Conservation (phyloP, 495 filamentous ascomycete genomes). For the Aspergillus incahuasiensis region DNA sequence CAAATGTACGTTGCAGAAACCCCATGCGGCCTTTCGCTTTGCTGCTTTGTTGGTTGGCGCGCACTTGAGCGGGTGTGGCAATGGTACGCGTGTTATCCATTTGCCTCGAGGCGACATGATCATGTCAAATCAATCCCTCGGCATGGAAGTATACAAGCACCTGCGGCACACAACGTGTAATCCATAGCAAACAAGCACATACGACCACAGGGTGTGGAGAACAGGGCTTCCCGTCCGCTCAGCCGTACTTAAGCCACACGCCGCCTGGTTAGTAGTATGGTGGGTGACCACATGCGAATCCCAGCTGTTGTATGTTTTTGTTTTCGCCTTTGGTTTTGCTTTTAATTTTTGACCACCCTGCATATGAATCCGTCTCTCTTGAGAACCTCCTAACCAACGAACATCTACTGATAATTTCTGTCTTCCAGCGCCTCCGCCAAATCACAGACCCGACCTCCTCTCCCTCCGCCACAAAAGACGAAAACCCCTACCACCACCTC, state of each 20-base stretch:
- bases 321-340: constrained; percentile 28
- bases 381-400: too few species aligned
- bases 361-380: too few species aligned
- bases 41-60: background rate
- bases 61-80: background rate
- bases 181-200: constrained; percentile 24
- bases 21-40: background rate
- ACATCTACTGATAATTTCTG: too few species aligned
- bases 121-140: too few species aligned
- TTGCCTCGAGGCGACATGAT: too few species aligned
- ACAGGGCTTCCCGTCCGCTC: constrained; percentile 48
- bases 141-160: too few species aligned
- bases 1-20: constrained; percentile 55
- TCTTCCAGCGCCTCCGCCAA: constrained; percentile 58
- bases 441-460: constrained; percentile 45
- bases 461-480: constrained; percentile 52
- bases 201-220: constrained; percentile 49
- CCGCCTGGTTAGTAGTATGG: constrained; percentile 47
- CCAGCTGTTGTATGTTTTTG: constrained; percentile 45
- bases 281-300: constrained; percentile 51
- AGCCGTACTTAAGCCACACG: constrained; percentile 50
- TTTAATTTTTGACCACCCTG: background rate
- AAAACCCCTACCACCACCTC: constrained; percentile 76
- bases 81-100: constrained; percentile 1
- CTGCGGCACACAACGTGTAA: background rate